Evolutionary conservation across 2,329 filamentous ascomycete species (phyloP), one percentile per base, ranked within the genome.

Genomic region (Talaromyces rugulosus): DNA sequence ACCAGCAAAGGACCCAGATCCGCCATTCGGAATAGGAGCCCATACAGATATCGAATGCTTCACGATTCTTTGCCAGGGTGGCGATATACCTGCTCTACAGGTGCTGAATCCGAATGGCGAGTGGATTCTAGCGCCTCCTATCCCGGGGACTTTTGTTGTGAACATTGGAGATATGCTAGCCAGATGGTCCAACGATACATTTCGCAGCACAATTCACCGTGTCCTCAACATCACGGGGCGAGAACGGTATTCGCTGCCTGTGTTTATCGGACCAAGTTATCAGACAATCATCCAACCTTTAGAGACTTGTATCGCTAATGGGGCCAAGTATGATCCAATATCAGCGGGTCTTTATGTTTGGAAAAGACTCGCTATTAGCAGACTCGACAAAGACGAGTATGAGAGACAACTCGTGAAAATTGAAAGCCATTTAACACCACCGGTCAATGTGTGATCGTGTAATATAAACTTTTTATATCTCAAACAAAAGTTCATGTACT

Each of bases 1-100:
- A 30, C 30, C 36, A 50, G 51, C 50, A 4, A 56, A 60, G 11
- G 58, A 27, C 14, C 5, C 9, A 8, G 52, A 47, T 55, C 16
- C 27, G 8, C 27, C 36, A 23, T 47, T 66, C n/a, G 62, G 64
- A 7, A 64, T 64, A 18, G 64, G 64, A n/a, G 58, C 64, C 14
- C 65, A 66, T 42, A 66, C 64, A 16, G 65, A 66, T 50, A 58
- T 66, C 16, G 59, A 66, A 47, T 64, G 59, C 28, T 66, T 67
- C 54, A 67, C 66, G 3, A 62, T 67, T 40, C 61, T 67, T 7
- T 66, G 60, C 16, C 65, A 65, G 16, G 58, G 58, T 14, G 62
- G 51, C 4, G 51, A 66, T 81, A 23, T 75, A 70, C 56, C 72
- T 77, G 2, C 70, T 80, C 47, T 67, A 11, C 61, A 67, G 50